Evolutionary conservation across 176 grass and related monocot species (phyloP).

Genomic region (Miscanthus lutarioriparius): DNA sequence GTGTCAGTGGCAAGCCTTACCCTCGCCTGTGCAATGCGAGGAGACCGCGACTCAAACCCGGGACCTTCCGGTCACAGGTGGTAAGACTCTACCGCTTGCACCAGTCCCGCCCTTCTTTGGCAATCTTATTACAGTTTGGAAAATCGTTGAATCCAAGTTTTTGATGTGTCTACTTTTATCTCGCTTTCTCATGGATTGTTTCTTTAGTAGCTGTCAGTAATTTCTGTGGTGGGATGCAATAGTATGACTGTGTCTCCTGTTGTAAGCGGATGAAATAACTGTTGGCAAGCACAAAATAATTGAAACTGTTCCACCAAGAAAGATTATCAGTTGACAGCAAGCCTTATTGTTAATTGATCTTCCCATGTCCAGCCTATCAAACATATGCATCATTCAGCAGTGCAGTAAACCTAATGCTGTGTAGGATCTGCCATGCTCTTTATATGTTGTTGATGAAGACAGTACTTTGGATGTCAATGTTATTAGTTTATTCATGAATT

Average conservation of each 20-base stretch:
- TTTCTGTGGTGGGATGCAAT: background rate
- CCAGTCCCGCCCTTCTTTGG: too few species aligned
- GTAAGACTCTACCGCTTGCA: too few species aligned
- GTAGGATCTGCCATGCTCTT: constrained; percentile 14
- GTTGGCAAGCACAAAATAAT: background rate
- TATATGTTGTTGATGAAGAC: background rate
- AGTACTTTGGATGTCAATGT: constrained; percentile 12
- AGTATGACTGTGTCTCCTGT: background rate
- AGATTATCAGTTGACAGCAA: background rate
- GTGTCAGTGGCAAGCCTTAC: too few species aligned
- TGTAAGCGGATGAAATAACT: background rate
- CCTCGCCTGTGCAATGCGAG: too few species aligned
- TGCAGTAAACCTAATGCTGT: background rate
- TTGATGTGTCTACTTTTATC: background rate
- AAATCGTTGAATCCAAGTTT: background rate
- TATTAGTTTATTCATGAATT: constrained; percentile 26
- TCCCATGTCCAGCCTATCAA: background rate
- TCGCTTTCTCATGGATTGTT: background rate
- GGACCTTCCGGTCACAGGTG: too few species aligned
- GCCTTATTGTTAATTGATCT: background rate
- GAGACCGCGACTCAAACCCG: too few species aligned
- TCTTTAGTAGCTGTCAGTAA: background rate
- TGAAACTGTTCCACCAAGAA: background rate
- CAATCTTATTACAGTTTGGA: background rate
- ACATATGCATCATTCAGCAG: background rate